A percentile compares a stretch with the other conserved stretches of the same genome.
Evolutionary conservation across 768 basidiomycete species (phyloP).

Genomic region (Hebeloma cylindrosporum): DNA sequence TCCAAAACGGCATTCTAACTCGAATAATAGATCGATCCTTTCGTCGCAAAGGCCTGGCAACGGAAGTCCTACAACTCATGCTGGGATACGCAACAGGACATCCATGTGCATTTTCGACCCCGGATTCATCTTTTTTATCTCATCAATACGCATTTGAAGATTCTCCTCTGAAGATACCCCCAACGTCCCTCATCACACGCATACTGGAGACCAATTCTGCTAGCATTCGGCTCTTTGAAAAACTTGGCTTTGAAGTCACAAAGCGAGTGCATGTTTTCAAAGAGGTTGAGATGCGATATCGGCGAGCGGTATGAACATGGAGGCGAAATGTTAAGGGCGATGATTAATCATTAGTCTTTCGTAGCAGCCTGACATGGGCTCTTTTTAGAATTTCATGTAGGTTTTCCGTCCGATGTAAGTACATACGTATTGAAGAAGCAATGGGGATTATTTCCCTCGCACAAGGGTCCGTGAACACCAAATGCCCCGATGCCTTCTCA

Average conservation of each 20-base stretch:
- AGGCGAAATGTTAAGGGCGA: no score
- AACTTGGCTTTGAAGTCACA: conserved; percentile 71
- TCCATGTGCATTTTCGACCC: conserved; percentile 27
- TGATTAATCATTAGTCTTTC: no score
- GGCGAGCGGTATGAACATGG: no score
- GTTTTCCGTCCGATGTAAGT: no score
- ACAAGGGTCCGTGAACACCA: no score
- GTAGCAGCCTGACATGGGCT: no score
- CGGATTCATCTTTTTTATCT: not conserved
- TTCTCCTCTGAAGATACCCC: conserved; percentile 43
- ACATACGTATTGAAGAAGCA: no score
- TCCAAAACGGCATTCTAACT: not conserved
- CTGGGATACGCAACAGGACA: conserved; percentile 64
- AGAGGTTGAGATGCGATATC: conserved; percentile 85
- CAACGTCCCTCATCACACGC: conserved; percentile 59
- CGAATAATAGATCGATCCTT: conserved; percentile 55
- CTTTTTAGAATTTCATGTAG: no score
- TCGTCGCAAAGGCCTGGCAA: conserved; percentile 67
- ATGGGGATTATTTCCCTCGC: no score
- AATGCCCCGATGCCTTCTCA: no score
- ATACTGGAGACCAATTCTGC: conserved; percentile 69
- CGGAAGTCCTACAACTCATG: conserved; percentile 62
- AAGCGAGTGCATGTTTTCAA: conserved; percentile 73
- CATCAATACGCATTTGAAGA: conserved; percentile 18
- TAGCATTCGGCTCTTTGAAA: conserved; percentile 72